Percentiles rank a stretch among this genome's conserved stretches.
Conservation (phyloP, 108 stramenopile species). For the Schizochytrium sp. region DNA sequence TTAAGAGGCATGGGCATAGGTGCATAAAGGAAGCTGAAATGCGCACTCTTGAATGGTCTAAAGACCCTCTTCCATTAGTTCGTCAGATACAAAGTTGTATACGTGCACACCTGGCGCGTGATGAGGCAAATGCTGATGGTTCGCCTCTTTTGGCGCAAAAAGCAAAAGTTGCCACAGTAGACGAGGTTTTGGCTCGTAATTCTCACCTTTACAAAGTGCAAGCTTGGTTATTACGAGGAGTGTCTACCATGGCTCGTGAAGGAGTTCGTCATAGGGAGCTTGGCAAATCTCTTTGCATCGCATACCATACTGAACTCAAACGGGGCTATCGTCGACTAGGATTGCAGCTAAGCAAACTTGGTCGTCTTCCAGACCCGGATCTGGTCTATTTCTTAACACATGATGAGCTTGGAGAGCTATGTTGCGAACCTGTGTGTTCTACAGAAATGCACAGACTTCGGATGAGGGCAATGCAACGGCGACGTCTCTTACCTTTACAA, state of each 20-base stretch:
- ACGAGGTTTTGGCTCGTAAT: background rate
- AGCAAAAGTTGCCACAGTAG: background rate
- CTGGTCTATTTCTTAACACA: slow-evolving; percentile 31
- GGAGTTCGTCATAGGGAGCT: slow-evolving; percentile 14
- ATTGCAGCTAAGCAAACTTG: background rate
- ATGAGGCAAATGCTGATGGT: too few species aligned
- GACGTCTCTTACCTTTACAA: background rate
- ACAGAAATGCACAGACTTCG: background rate
- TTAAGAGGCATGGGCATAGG: background rate
- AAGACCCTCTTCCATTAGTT: background rate
- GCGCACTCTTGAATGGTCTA: slow-evolving; percentile 28
- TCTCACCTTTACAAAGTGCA: background rate
- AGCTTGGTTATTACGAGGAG: background rate
- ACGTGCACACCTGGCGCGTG: background rate
- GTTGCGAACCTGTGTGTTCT: background rate
- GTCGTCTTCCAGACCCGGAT: background rate
- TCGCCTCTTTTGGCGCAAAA: too few species aligned
- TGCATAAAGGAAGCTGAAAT: background rate
- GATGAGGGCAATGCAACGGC: background rate
- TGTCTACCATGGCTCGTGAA: background rate
- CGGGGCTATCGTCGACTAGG: slow-evolving; percentile 28
- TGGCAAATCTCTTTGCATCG: slow-evolving; percentile 10
- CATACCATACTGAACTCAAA: slow-evolving; percentile 2
- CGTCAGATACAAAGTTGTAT: background rate
- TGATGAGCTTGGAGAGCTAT: background rate